Percentiles rank a stretch among this genome's conserved stretches.
These are phyloP conservation scores for Fusarium falciforme DNA, from an alignment of 2,329 filamentous ascomycete genomes.

Conservation along the genomic window DNA sequence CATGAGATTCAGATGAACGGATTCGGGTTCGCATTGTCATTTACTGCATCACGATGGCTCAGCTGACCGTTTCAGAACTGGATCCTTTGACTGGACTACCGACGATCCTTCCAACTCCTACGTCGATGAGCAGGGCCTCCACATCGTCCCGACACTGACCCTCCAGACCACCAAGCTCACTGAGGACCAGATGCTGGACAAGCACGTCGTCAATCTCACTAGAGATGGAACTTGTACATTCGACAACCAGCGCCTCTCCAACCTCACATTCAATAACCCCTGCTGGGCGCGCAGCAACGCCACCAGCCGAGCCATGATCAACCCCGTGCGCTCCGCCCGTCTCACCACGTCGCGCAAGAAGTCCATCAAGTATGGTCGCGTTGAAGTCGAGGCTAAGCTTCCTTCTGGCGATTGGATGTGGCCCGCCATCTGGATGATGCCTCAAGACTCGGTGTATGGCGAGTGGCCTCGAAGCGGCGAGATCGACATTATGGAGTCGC, in stretches of 20 bases:
- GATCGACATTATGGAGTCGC: slow-evolving; percentile 63
- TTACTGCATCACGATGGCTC: too few species aligned
- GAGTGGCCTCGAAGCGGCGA: slow-evolving; percentile 64
- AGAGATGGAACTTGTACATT: slow-evolving; percentile 40
- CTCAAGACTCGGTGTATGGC: slow-evolving; percentile 59
- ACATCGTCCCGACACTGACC: slow-evolving; percentile 63
- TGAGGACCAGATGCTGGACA: slow-evolving; percentile 48
- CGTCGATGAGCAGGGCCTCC: slow-evolving; percentile 58
- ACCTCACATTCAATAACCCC: slow-evolving; percentile 18
- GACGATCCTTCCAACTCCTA: slow-evolving; percentile 58
- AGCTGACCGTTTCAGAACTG: too few species aligned
- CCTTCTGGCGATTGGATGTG: slow-evolving; percentile 67
- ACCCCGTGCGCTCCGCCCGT: slow-evolving; percentile 59
- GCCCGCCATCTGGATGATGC: slow-evolving; percentile 61
- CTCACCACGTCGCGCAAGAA: slow-evolving; percentile 57
- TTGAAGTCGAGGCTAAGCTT: slow-evolving; percentile 65
- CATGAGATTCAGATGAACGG: slow-evolving; percentile 56
- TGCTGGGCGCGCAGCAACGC: slow-evolving; percentile 56
- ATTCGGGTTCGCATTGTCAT: slow-evolving; percentile 55
- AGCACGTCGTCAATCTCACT: slow-evolving; percentile 58
- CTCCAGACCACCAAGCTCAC: slow-evolving; percentile 44
- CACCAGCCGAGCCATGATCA: slow-evolving; percentile 57
- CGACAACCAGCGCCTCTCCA: slow-evolving; percentile 52
- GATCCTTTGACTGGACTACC: slow-evolving; percentile 65
- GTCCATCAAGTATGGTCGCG: slow-evolving; percentile 59